Percentiles rank a stretch among this genome's conserved stretches.
phyloP scores from a whole-genome alignment of 768 basidiomycete species.

The Suillus variegatus region DNA sequence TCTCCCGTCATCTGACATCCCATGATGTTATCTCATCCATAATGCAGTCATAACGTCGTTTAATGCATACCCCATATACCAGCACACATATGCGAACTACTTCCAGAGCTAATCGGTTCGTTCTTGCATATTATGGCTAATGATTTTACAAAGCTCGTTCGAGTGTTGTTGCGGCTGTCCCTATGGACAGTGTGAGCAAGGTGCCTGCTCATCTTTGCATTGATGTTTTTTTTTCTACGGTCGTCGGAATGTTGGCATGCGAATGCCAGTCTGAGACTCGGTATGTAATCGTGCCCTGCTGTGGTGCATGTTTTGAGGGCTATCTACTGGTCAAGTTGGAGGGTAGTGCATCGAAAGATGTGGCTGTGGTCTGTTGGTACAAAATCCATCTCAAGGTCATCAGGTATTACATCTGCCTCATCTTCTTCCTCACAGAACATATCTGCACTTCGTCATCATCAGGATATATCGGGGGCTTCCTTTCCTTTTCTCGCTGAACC shows the following conservation, averaged over 20 bases:
- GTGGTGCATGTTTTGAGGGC: conserved; percentile 84
- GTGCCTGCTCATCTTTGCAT: not conserved
- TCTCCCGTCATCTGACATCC: not conserved
- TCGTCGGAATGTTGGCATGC: not conserved
- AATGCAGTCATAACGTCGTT: not conserved
- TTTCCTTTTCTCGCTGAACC: not conserved
- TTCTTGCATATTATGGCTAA: not conserved
- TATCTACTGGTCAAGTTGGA: conserved; percentile 80
- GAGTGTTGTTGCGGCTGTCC: not conserved
- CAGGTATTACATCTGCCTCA: not conserved
- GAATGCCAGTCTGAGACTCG: not conserved
- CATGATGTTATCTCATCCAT: not conserved
- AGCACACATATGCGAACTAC: not conserved
- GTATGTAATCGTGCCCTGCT: conserved; percentile 46
- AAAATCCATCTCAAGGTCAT: not conserved
- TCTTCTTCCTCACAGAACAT: not conserved
- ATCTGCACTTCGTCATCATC: not conserved
- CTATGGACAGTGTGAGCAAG: not conserved
- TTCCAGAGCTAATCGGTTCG: not conserved
- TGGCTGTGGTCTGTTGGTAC: not conserved
- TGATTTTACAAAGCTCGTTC: not conserved
- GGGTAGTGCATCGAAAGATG: conserved; percentile 37
- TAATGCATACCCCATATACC: not conserved
- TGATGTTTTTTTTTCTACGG: not conserved
- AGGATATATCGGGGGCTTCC: not conserved